A percentile compares a stretch with the other conserved stretches of the same genome.
phyloP scores from a whole-genome alignment of 2,329 filamentous ascomycete genomes.

The Penicillium sclerotigenum region DNA sequence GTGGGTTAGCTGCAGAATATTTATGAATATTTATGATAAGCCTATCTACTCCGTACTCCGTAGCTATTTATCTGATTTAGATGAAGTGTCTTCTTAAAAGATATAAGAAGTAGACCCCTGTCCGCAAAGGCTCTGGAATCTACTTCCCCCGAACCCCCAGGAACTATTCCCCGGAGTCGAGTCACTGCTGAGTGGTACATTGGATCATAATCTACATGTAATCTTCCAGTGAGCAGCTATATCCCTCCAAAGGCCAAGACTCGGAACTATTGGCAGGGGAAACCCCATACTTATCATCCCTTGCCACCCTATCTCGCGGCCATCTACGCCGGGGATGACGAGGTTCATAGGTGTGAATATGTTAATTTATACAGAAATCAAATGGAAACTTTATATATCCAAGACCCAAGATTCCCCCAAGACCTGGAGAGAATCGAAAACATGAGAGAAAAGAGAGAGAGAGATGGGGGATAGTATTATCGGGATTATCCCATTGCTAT shows the following conservation, averaged over 20 bases:
- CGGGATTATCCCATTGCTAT: slow-evolving; percentile 25
- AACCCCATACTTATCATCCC: neutral
- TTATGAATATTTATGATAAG: too few relatives aligned
- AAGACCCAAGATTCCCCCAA: neutral
- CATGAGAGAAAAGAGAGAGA: neutral
- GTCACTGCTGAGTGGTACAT: neutral
- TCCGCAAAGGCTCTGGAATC: neutral
- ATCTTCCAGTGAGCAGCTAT: too few relatives aligned
- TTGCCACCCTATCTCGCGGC: neutral
- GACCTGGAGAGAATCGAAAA: neutral
- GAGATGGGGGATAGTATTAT: neutral
- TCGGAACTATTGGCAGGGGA: neutral
- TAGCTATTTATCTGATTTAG: neutral
- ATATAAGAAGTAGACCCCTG: neutral
- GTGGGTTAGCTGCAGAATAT: neutral
- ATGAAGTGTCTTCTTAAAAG: neutral
- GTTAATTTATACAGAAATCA: neutral
- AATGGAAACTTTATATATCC: neutral
- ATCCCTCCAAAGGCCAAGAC: neutral
- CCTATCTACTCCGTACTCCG: too few relatives aligned
- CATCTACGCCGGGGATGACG: neutral
- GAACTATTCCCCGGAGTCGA: slow-evolving; percentile 6
- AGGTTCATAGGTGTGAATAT: neutral
- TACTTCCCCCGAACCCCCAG: neutral
- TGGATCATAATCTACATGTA: neutral